A percentile compares a stretch with the other conserved stretches of the same genome.
Evolutionary conservation across 495 filamentous ascomycete genomes (phyloP).

Genomic region (Terfezia claveryi): DNA sequence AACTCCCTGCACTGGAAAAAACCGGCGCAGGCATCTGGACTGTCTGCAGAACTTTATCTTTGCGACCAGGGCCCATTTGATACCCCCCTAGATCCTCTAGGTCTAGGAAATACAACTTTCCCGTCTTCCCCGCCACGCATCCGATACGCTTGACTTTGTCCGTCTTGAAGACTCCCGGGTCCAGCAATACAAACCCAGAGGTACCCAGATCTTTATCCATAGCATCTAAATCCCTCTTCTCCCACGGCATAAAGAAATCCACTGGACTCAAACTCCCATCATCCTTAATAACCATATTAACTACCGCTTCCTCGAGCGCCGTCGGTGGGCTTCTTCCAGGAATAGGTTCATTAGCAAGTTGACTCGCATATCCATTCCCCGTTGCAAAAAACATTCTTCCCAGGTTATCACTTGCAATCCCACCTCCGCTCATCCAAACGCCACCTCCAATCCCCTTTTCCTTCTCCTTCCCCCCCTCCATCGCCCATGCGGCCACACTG

Average conservation of each 20-base stretch:
- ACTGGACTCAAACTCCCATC: slow-evolving; percentile 18
- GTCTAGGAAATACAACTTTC: slow-evolving; percentile 19
- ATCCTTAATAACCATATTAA: slow-evolving; percentile 21
- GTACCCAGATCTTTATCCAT: slow-evolving; percentile 20
- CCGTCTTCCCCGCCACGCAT: slow-evolving; percentile 17
- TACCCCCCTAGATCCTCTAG: slow-evolving; percentile 18
- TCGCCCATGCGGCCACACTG: slow-evolving; percentile 22
- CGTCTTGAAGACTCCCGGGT: slow-evolving; percentile 21
- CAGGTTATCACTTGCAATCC: slow-evolving; percentile 19
- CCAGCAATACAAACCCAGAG: slow-evolving; percentile 22
- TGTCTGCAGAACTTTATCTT: slow-evolving; percentile 22
- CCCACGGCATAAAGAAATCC: slow-evolving; percentile 19
- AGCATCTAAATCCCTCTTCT: slow-evolving; percentile 20
- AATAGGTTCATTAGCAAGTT: slow-evolving; percentile 18
- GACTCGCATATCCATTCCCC: slow-evolving; percentile 21
- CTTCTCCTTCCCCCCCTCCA: slow-evolving; percentile 19
- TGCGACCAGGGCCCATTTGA: slow-evolving; percentile 21
- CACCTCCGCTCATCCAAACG: slow-evolving; percentile 21
- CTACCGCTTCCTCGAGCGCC: slow-evolving; percentile 20
- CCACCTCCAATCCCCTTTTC: slow-evolving; percentile 16
- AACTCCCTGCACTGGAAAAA: slow-evolving; percentile 23
- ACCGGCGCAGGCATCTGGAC: slow-evolving; percentile 19
- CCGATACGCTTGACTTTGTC: slow-evolving; percentile 19
- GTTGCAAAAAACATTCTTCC: slow-evolving; percentile 21
- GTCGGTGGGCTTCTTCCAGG: slow-evolving; percentile 20